Conservation (phyloP, 768 basidiomycete species). For the Psilocybe azurescens region DNA sequence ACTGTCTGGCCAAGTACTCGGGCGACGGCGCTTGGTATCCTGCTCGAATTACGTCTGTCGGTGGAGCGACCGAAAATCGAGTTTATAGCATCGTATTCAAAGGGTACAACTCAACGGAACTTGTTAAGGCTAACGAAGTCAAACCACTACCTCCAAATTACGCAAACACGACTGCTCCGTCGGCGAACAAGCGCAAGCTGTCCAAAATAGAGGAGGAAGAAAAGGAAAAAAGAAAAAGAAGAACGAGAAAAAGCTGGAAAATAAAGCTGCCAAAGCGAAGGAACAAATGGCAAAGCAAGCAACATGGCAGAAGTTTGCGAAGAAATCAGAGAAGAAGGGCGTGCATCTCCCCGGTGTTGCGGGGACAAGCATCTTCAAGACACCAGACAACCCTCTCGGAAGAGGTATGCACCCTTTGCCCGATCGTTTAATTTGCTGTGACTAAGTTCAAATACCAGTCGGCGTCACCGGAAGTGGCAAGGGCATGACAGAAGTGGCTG, state of each 20-base stretch:
- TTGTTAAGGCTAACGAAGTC: constrained; percentile 73
- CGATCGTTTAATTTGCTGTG: constrained; percentile 18
- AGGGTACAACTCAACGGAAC: constrained; percentile 90
- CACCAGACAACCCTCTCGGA: constrained; percentile 89
- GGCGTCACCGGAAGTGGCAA: constrained; percentile 92
- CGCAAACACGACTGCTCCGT: constrained; percentile 43
- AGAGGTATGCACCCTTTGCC: constrained; percentile 55
- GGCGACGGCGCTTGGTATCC: constrained; percentile 88
- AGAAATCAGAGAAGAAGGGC: constrained; percentile 93
- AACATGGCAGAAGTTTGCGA: constrained; percentile 94
- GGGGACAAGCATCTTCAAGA: constrained; percentile 94
- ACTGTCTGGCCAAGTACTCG: constrained; percentile 86
- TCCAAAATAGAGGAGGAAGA: constrained; percentile 86
- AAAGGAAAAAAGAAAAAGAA: constrained; percentile 91
- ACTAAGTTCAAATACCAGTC: constrained; percentile 47
- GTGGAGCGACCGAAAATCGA: constrained; percentile 80
- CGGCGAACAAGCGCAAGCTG: constrained; percentile 77
- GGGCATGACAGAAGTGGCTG: constrained; percentile 82
- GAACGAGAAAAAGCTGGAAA: constrained; percentile 92
- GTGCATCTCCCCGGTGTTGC: constrained; percentile 87
- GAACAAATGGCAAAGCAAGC: constrained; percentile 86
- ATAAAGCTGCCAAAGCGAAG: constrained; percentile 83
- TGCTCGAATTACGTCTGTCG: constrained; percentile 84
- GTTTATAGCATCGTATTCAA: constrained; percentile 92
- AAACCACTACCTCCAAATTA: constrained; percentile 71